A percentile compares a stretch with the other conserved stretches of the same genome.
Evolutionary conservation across 495 filamentous ascomycete species (phyloP).

Genomic region (Cercophora scortea): DNA sequence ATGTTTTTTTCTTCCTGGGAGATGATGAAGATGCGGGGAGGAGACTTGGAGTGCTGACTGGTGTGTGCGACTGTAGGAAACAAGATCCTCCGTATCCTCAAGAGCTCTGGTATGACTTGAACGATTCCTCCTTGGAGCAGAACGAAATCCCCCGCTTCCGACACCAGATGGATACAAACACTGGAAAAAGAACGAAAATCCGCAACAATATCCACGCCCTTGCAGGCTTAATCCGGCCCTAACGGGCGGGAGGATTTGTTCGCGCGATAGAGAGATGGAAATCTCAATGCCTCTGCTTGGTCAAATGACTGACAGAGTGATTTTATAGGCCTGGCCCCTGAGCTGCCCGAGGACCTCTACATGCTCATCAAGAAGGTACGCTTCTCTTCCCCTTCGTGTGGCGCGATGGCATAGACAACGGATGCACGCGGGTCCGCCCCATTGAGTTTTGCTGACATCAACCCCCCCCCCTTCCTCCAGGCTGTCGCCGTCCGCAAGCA

Average conservation of each 20-base stretch:
- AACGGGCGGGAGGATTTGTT: background rate
- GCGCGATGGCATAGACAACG: no score
- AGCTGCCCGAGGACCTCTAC: slow-evolving; percentile 94
- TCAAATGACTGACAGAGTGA: slow-evolving; percentile 94
- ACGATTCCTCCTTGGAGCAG: background rate
- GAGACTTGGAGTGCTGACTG: slow-evolving; percentile 11
- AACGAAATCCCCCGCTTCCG: no score
- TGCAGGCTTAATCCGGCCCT: background rate
- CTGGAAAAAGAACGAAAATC: slow-evolving; percentile 2
- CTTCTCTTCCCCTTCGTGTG: background rate
- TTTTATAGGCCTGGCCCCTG: slow-evolving; percentile 88
- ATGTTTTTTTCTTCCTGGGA: slow-evolving; percentile 27
- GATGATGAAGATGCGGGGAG: background rate
- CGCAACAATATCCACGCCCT: background rate
- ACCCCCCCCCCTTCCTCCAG: slow-evolving; percentile 29
- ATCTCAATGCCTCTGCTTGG: slow-evolving; percentile 79
- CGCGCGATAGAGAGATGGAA: slow-evolving; percentile 4
- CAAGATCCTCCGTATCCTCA: slow-evolving; percentile 98
- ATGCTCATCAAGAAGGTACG: slow-evolving; percentile 99
- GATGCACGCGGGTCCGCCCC: no score
- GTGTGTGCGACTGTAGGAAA: slow-evolving; percentile 55
- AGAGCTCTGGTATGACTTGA: slow-evolving; percentile 51
- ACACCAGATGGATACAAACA: no score
- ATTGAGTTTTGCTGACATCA: background rate
- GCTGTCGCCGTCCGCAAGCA: slow-evolving; percentile 99